phyloP scores from a whole-genome alignment of 2,329 filamentous ascomycete species.

The Paracoccidioides lutzii region DNA sequence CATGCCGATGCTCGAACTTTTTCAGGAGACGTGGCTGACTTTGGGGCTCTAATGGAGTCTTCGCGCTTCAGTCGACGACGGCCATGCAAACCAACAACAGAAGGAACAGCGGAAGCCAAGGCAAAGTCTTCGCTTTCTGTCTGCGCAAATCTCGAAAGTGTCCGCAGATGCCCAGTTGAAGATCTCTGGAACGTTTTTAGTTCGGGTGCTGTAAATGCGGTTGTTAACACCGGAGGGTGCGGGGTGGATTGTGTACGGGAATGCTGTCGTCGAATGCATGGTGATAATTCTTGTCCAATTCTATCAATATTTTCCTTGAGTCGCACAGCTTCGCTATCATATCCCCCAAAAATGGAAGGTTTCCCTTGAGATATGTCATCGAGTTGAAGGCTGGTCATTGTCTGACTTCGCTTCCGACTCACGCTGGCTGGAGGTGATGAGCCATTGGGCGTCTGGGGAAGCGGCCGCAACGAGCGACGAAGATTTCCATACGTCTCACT shows the following conservation, averaged over 20 bases:
- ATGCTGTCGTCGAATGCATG: slow-evolving; percentile 17
- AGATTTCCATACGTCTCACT: slow-evolving; percentile 57
- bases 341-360: background rate
- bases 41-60: slow-evolving; percentile 41
- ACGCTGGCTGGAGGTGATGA: slow-evolving; percentile 24
- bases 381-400: slow-evolving; percentile 43
- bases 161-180: slow-evolving; percentile 77
- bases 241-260: slow-evolving; percentile 20
- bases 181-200: slow-evolving; percentile 74
- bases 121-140: slow-evolving; percentile 66
- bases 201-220: slow-evolving; percentile 44
- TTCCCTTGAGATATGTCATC: slow-evolving; percentile 6
- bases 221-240: slow-evolving; percentile 20
- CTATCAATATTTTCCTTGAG: slow-evolving; percentile 16
- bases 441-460: slow-evolving; percentile 51
- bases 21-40: slow-evolving; percentile 32
- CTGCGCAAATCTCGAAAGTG: slow-evolving; percentile 70
- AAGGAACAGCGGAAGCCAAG: slow-evolving; percentile 63
- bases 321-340: slow-evolving; percentile 12
- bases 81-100: slow-evolving; percentile 78
- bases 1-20: slow-evolving; percentile 52
- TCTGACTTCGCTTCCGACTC: slow-evolving; percentile 44
- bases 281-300: slow-evolving; percentile 5
- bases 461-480: slow-evolving; percentile 63
- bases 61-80: slow-evolving; percentile 68